Base-by-base conservation (phyloP, 2,329 filamentous ascomycete genomes). In the Paraphaeosphaeria sporulosa region DNA sequence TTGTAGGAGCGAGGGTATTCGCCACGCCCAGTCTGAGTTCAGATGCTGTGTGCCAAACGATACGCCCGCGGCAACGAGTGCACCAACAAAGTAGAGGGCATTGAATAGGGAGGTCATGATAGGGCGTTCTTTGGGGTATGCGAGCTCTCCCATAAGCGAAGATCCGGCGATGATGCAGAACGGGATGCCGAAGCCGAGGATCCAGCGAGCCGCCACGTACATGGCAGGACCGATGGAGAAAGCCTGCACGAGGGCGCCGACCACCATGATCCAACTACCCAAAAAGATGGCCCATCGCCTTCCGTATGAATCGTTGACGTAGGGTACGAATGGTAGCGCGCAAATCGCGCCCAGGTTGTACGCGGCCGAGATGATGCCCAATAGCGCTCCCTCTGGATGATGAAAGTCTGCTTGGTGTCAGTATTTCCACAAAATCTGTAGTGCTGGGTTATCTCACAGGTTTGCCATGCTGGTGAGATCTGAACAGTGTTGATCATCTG, bases 131-230 rank as follows among this genome's bases (percentile, higher is more conserved):
- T 90, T 88, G 10, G 88, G 87, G 68, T 90, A 87, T 71, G 84
- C 86, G 61, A 90, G 85, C 77, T 90, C 88, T 6, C 86, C 86
- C 25, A 90, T 82, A 13, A 90, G 80, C 51, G 89, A 81, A 1
- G 87, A 87, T 15, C 87, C 88, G 9, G 84, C 83, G 79, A 89
- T 86, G 67, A 89, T 87, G 0, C 86, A 81, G 60, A 89, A 79
- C 53, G 85, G 86, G 76, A 88, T 88, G 27, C 89, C 89, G 66
- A 91, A 90, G 52, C 89, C 89, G 6, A 89, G 81, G 46, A 89
- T 75, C 64, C 87, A 86, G 42, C 87, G 82, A 40, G 86, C 87
- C n/a, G 79, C 82, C 60, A 87, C 79, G 64, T 86, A 88, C 84
- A 88, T 74, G 19, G 61, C 63, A 54, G 68, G 70, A 43, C 59